These are phyloP conservation scores for Monilinia laxa DNA, from an alignment of 2,329 filamentous ascomycete genomes.

Conservation along the genomic window DNA sequence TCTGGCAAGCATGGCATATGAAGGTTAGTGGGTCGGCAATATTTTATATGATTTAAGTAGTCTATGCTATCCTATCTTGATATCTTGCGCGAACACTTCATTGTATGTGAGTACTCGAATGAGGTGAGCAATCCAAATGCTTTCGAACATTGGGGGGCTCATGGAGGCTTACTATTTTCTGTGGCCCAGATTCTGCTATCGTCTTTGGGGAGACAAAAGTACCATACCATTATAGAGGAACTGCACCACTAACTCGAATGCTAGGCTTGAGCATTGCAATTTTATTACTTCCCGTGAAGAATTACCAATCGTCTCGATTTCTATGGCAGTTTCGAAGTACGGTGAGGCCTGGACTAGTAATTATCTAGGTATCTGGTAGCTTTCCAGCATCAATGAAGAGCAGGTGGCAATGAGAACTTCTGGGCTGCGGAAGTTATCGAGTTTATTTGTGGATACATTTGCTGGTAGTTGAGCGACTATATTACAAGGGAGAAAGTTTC, in stretches of 20 bases:
- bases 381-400: not conserved
- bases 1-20: not conserved
- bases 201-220: not conserved
- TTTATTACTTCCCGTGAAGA: slow-evolving; percentile 15
- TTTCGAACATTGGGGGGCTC: slow-evolving; percentile 31
- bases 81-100: not conserved
- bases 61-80: not conserved
- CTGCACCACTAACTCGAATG: slow-evolving; percentile 24
- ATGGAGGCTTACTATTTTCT: slow-evolving; percentile 18
- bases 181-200: not conserved
- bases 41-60: not conserved
- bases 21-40: not conserved
- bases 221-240: slow-evolving; percentile 26
- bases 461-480: not conserved
- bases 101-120: too few species aligned
- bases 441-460: not conserved
- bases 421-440: slow-evolving; percentile 17
- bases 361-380: slow-evolving; percentile 17
- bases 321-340: slow-evolving; percentile 24
- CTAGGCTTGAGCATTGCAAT: slow-evolving; percentile 10
- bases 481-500: not conserved
- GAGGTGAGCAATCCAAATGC: not conserved
- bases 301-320: slow-evolving; percentile 12
- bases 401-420: slow-evolving; percentile 18
- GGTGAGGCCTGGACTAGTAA: slow-evolving; percentile 25